Base-by-base conservation (phyloP, 768 basidiomycete species). In the Clavulina sp. region DNA sequence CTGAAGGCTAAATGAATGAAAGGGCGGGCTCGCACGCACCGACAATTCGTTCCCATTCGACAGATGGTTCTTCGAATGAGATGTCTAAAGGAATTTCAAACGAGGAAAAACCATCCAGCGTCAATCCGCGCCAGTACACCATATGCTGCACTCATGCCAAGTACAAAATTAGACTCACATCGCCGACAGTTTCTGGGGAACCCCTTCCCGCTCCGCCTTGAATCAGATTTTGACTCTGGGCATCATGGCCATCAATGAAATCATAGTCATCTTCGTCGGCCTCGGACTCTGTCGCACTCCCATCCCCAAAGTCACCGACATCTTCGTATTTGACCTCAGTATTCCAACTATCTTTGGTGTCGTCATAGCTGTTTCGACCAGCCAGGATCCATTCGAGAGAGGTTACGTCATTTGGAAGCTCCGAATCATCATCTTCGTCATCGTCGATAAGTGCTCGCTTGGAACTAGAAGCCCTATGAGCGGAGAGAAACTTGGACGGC, bases 201-300 rank as follows among this genome's bases (percentile, higher is more conserved):
- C 36, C 36, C 36, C 36, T 19, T 38, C 19, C 36, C 9, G 9
- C 36, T 38, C n/a, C n/a, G n/a, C n/a, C n/a, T n/a, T n/a, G n/a
- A n/a, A n/a, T n/a, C n/a, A n/a, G n/a, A n/a, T n/a, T n/a, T n/a
- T n/a, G n/a, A n/a, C n/a, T n/a, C n/a, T n/a, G n/a, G n/a, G 36
- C 9, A 38, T 38, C 36, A 9, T 38, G 9, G 19, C 9, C 36
- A 38, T 9, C 36, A 9, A 38, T 19, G 3, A 76, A 69, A 41
- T 75, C 77, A 0, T 72, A 71, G 4, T 68, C 70, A 23, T 64
- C 66, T 43, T 62, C 61, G 19, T 49, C 54, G 5, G 43, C 50
- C 32, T 56, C 59, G 19, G 54, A 52, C 23, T 55, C 52, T 3
- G 23, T 38, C 1, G 53, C 54, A 47, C 50, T 50, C 26, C 21